A percentile compares a stretch with the other conserved stretches of the same genome.
Evolutionary conservation across 192 early-diverging fungal species (phyloP).

Genomic region (Oehlia diaphana): DNA sequence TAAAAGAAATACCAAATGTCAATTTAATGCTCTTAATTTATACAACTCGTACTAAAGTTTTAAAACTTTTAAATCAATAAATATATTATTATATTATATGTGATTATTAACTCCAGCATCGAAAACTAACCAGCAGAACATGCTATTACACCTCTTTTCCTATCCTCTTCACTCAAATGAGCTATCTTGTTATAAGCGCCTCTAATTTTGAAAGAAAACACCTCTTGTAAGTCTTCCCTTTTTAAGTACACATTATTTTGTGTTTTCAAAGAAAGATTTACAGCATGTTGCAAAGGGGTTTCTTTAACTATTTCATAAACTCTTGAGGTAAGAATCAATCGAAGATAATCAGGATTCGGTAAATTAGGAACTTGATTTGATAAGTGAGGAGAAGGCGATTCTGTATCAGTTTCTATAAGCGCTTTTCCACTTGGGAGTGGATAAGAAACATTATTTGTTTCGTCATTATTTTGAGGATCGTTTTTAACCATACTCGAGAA

Average conservation of each 20-base stretch:
- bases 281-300: slow-evolving; percentile 83
- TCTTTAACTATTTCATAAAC: slow-evolving; percentile 95
- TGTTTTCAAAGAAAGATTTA: slow-evolving; percentile 75
- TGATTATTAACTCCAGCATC: too few relatives aligned
- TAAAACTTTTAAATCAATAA: too few relatives aligned
- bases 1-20: not conserved
- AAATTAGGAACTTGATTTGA: not conserved
- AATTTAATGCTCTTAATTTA: not conserved
- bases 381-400: slow-evolving; percentile 18
- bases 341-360: slow-evolving; percentile 80
- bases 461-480: not conserved
- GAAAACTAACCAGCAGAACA: slow-evolving; percentile 79
- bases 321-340: slow-evolving; percentile 88
- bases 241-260: slow-evolving; percentile 80
- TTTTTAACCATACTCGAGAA: not conserved
- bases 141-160: slow-evolving; percentile 84
- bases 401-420: slow-evolving; percentile 28
- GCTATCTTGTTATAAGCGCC: slow-evolving; percentile 95
- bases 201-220: slow-evolving; percentile 98
- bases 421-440: slow-evolving; percentile 25
- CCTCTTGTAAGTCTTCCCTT: slow-evolving; percentile 95
- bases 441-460: not conserved
- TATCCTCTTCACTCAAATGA: slow-evolving; percentile 78
- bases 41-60: too few relatives aligned
- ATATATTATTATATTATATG: too few relatives aligned